These are phyloP conservation scores for Lodderomyces oxycetoniae DNA, from an alignment of 1,139 yeast species.

Conservation along the genomic window DNA sequence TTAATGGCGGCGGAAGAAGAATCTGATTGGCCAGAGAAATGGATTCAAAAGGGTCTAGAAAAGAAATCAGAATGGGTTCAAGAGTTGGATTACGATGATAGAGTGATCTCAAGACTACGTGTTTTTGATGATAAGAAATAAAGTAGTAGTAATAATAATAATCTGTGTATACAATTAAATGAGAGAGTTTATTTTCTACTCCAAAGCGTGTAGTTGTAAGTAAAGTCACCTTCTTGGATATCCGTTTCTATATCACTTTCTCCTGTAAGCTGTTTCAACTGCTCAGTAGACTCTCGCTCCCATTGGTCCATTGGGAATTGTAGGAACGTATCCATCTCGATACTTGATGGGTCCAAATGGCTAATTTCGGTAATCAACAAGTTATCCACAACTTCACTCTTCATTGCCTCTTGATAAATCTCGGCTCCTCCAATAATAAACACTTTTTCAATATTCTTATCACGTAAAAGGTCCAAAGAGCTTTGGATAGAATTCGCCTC, in stretches of 20 bases:
- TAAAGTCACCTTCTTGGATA: conserved; percentile 38
- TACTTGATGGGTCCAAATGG: conserved; percentile 18
- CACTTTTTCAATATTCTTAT: conserved; percentile 43
- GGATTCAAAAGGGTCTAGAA: conserved; percentile 71
- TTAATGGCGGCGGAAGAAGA: conserved; percentile 66
- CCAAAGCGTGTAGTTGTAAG: conserved; percentile 17
- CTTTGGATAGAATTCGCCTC: conserved; percentile 45
- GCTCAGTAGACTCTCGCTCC: conserved; percentile 32
- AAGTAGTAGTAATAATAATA: background rate
- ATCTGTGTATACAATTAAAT: background rate
- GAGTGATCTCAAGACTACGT: conserved; percentile 54
- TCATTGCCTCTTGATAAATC: conserved; percentile 57
- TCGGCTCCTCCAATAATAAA: conserved; percentile 95
- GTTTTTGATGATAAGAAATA: conserved; percentile 38
- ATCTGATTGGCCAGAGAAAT: conserved; percentile 81
- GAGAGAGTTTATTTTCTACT: conserved; percentile 10
- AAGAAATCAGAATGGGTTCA: conserved; percentile 86
- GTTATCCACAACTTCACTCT: conserved; percentile 44
- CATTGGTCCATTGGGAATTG: conserved; percentile 31
- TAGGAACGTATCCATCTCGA: conserved; percentile 66
- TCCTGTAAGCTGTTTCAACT: conserved; percentile 37
- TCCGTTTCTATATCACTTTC: conserved; percentile 32
- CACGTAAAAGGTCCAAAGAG: conserved; percentile 26
- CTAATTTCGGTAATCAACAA: conserved; percentile 72
- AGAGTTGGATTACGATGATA: conserved; percentile 64